Evolutionary conservation across 441 rosid genomes (phyloP).

Genomic region (Gossypium schwendimanii): DNA sequence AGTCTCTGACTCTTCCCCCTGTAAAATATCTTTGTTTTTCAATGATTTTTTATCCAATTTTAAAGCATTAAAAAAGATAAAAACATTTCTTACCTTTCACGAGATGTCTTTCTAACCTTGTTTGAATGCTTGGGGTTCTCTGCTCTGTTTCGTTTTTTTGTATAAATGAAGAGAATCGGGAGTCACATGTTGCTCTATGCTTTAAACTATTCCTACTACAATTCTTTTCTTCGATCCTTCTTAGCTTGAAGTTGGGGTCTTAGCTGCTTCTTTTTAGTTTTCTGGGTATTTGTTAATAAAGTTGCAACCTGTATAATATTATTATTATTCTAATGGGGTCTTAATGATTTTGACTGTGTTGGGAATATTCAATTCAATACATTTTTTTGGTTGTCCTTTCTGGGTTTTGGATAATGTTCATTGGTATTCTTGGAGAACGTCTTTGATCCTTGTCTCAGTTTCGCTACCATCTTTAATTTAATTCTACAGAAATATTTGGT

Average conservation of each 20-base stretch:
- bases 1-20: constrained; percentile 19
- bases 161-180: constrained; percentile 19
- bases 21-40: constrained; percentile 5
- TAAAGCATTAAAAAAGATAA: neutral
- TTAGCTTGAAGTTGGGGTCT: constrained; percentile 10
- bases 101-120: constrained; percentile 20
- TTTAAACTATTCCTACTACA: constrained; percentile 3
- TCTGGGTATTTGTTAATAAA: neutral
- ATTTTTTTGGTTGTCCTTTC: neutral
- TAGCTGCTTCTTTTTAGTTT: constrained; percentile 4
- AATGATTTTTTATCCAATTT: neutral
- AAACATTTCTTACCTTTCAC: constrained; percentile 30
- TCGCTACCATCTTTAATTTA: neutral
- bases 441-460: neutral
- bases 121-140: neutral
- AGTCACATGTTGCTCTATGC: constrained; percentile 23
- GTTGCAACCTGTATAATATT: neutral
- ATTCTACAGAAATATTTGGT: neutral
- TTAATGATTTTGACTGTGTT: neutral
- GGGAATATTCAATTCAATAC: neutral
- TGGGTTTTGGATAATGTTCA: neutral
- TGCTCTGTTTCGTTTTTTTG: constrained; percentile 4
- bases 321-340: neutral
- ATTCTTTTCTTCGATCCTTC: constrained; percentile 5
- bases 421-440: neutral